Conservation (phyloP, 345 rosid genomes). For the Gossypium turneri region DNA sequence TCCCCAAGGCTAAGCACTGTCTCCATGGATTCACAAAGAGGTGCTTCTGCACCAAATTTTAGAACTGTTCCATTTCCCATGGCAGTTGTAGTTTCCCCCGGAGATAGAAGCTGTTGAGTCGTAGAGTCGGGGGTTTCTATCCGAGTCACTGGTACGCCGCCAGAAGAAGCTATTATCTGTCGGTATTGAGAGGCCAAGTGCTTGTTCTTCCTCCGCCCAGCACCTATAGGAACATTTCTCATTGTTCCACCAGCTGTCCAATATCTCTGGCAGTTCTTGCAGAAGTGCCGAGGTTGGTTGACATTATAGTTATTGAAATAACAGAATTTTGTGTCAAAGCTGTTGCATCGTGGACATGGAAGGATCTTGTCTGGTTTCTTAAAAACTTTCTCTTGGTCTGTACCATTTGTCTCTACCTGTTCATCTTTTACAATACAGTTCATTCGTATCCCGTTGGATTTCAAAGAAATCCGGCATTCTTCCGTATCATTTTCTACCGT, state of each 20-base stretch:
- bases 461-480: conserved; percentile 13
- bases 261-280: conserved; percentile 80
- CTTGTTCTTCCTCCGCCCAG: conserved; percentile 71
- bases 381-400: conserved; percentile 38
- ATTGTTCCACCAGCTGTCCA: conserved; percentile 87
- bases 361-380: conserved; percentile 73
- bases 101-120: conserved; percentile 32
- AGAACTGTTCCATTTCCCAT: conserved; percentile 41
- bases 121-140: conserved; percentile 37
- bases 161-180: conserved; percentile 47
- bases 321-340: conserved; percentile 73
- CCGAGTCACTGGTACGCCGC: conserved; percentile 35
- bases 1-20: conserved; percentile 48
- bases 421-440: conserved; percentile 25
- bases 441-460: conserved; percentile 21
- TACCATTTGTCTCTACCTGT: conserved; percentile 25
- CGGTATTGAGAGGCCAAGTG: conserved; percentile 60
- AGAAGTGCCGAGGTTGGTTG: conserved; percentile 77
- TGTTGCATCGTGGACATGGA: conserved; percentile 74
- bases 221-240: conserved; percentile 81
- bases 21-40: conserved; percentile 50
- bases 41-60: conserved; percentile 57
- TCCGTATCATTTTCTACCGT: conserved; percentile 8
- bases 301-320: conserved; percentile 77
- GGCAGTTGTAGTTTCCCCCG: conserved; percentile 28